Evolutionary conservation across 352 stramenopile species (phyloP).

Genomic region (Paralagenidium karlingii): DNA sequence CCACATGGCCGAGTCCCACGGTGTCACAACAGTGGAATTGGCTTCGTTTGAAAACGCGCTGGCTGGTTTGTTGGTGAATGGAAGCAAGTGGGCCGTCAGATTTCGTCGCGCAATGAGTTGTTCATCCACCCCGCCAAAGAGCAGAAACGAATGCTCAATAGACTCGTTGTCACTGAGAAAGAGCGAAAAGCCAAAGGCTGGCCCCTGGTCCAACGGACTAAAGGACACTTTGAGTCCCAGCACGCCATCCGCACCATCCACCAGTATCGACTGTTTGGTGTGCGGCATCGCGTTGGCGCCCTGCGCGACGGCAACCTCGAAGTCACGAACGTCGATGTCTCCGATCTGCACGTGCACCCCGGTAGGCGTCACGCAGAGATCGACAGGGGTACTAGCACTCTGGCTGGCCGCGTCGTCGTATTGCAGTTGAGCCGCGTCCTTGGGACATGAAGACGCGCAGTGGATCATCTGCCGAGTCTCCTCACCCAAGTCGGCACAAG

Average conservation of each 20-base stretch:
- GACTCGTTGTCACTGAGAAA: constrained; percentile 38
- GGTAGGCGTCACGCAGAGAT: constrained; percentile 37
- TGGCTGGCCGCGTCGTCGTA: too few species aligned
- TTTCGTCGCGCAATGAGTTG: constrained; percentile 26
- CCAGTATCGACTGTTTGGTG: constrained; percentile 18
- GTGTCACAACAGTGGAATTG: too few species aligned
- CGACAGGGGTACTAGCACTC: too few species aligned
- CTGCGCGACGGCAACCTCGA: constrained; percentile 39
- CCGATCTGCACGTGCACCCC: constrained; percentile 27
- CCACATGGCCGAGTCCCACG: too few species aligned
- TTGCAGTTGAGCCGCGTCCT: too few species aligned
- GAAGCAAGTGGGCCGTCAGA: constrained; percentile 26
- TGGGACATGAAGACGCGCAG: too few species aligned
- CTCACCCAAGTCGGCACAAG: too few species aligned
- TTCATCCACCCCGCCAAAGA: constrained; percentile 53
- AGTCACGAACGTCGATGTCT: constrained; percentile 21
- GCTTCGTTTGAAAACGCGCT: too few species aligned
- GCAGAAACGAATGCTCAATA: constrained; percentile 50
- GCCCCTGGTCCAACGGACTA: too few species aligned
- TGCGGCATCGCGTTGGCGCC: constrained; percentile 28
- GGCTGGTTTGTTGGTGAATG: too few species aligned
- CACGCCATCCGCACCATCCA: constrained; percentile 36
- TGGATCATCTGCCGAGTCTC: too few species aligned
- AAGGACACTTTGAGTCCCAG: too few species aligned
- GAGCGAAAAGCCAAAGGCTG: constrained; percentile 63